These are phyloP conservation scores for Paecilomyces sp. DNA, from an alignment of 2,329 filamentous ascomycete genomes.

Conservation along the genomic window DNA sequence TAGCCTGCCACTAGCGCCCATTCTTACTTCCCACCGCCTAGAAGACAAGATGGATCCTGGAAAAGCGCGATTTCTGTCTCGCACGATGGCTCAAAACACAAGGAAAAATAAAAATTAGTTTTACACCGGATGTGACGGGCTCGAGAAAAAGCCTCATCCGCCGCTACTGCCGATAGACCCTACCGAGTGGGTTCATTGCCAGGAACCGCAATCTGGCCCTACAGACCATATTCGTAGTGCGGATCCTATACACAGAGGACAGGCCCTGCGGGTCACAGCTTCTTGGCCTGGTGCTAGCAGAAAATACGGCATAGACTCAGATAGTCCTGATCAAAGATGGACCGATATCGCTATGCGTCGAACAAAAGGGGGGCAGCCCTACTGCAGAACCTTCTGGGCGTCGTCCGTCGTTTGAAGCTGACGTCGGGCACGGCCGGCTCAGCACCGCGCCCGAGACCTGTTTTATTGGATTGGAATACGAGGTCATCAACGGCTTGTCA, in stretches of 20 bases:
- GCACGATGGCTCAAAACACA: background rate
- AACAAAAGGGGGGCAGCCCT: background rate
- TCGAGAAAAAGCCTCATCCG: background rate
- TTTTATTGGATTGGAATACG: background rate
- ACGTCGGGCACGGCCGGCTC: background rate
- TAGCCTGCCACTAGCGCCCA: background rate
- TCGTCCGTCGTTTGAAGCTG: background rate
- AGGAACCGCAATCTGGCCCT: background rate
- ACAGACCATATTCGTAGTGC: too few relatives aligned
- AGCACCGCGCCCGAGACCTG: background rate
- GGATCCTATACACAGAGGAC: background rate
- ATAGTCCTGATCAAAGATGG: background rate
- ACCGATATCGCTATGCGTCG: background rate
- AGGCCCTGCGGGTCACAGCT: background rate
- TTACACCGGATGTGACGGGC: background rate
- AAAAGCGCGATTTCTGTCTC: background rate
- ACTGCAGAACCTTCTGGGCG: background rate
- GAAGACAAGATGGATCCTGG: background rate
- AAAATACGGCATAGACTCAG: too few relatives aligned
- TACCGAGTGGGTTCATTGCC: background rate
- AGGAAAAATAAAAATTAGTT: background rate
- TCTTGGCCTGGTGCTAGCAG: background rate
- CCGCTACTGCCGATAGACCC: background rate
- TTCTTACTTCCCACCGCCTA: background rate
- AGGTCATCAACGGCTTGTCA: background rate